These are phyloP conservation scores for Alternaria sp. DNA, from an alignment of 2,329 filamentous ascomycete genomes.

Conservation along the genomic window DNA sequence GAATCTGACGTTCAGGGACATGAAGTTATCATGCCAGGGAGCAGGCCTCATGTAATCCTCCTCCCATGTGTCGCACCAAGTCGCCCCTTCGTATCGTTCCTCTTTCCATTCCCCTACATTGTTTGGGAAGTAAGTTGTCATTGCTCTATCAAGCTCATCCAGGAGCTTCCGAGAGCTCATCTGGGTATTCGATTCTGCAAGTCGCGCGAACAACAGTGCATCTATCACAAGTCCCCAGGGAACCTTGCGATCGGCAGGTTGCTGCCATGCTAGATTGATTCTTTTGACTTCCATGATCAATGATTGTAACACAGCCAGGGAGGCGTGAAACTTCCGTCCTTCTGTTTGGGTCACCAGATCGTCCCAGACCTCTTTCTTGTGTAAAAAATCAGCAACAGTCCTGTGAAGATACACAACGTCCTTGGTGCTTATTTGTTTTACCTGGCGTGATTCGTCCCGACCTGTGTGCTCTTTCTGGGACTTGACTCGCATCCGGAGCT, in stretches of 20 bases:
- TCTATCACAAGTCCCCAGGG: not conserved
- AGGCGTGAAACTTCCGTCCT: not conserved
- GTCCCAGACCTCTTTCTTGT: not conserved
- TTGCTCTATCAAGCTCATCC: not conserved
- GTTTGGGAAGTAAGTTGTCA: not conserved
- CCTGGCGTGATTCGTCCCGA: too few species aligned
- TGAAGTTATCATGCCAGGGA: not conserved
- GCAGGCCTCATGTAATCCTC: not conserved
- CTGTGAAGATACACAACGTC: not conserved
- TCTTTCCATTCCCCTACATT: too few species aligned
- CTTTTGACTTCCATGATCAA: not conserved
- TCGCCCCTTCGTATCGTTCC: not conserved
- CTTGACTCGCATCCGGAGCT: not conserved
- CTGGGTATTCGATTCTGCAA: not conserved
- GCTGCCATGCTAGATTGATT: too few species aligned
- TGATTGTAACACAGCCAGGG: not conserved
- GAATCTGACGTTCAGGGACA: not conserved
- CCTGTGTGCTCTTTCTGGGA: too few species aligned
- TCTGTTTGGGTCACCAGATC: not conserved
- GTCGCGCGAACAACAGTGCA: not conserved
- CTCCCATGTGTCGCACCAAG: not conserved
- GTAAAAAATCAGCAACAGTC: not conserved
- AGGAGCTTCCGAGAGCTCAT: not conserved
- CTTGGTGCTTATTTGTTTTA: not conserved
- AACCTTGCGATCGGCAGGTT: not conserved